phyloP scores from a whole-genome alignment of 805 yeast species.

The Candida sphagnicola region DNA sequence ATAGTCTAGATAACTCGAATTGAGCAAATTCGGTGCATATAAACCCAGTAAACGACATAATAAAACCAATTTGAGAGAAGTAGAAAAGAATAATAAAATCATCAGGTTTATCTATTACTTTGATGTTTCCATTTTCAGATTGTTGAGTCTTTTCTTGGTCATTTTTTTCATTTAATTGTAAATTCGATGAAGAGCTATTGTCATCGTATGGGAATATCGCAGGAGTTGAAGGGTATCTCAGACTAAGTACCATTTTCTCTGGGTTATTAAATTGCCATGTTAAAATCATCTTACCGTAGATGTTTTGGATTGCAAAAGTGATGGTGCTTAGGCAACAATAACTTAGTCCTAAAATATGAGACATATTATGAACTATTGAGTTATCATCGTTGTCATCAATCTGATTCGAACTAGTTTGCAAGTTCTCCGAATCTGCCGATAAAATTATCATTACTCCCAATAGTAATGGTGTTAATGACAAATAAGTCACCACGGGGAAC shows the following conservation, averaged over 20 bases:
- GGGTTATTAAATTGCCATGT: constrained; percentile 42
- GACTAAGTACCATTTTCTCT: background rate
- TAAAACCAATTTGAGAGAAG: constrained; percentile 70
- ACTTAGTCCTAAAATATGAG: constrained; percentile 55
- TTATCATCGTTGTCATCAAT: constrained; percentile 8
- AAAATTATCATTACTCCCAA: constrained; percentile 51
- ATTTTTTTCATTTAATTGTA: constrained; percentile 24
- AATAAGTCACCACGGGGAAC: constrained; percentile 48
- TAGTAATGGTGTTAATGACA: constrained; percentile 49
- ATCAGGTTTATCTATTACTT: constrained; percentile 51
- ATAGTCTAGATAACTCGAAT: constrained; percentile 19
- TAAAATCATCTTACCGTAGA: constrained; percentile 78
- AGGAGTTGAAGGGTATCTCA: background rate
- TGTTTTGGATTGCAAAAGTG: constrained; percentile 81
- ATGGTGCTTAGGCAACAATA: constrained; percentile 67
- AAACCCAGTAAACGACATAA: constrained; percentile 73
- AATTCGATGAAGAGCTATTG: constrained; percentile 27
- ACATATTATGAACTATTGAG: too few species aligned
- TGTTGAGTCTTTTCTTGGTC: constrained; percentile 6
- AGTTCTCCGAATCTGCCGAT: constrained; percentile 20
- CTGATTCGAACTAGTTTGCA: constrained; percentile 2
- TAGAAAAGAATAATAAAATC: constrained; percentile 77
- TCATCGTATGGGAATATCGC: background rate
- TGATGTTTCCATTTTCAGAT: constrained; percentile 4
- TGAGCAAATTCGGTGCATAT: constrained; percentile 50